Evolutionary conservation across 169 alveolate genomes (phyloP), one percentile per base, ranked within the genome.

Genomic region (Theileria annulata): DNA sequence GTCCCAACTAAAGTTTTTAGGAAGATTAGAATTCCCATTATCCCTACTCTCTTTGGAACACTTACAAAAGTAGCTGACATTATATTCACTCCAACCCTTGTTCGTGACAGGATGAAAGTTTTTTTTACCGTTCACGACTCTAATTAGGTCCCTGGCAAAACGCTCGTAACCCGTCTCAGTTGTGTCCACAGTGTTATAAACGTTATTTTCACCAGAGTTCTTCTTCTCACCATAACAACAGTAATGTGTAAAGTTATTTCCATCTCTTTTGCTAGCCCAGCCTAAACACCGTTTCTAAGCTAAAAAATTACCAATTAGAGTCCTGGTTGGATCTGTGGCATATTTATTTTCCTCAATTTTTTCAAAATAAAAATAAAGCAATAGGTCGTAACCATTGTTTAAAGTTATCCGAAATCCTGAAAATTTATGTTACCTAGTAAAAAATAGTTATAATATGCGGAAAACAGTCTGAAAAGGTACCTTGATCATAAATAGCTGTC

Each of bases 401-500:
- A 82, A 35, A n/a, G 35, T 19, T 2, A 82, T 64, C 31, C 69
- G 68, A 28, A 75, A 82, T 12, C 89, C 89, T 82, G 66, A 10
- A 21, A 25, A 17, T 10, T 48, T 27, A n/a, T 48, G 1, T 42
- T 42, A 42, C 0, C 3, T 8, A 1, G 19, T 42, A 12, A 8
- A 42, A 42, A 42, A 42, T 42, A 74, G 21, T 10, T 5, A 42
- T 0, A 67, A 62, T 17, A 31, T 60, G 77, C 0, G 3, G 15
- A 42, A 47, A 54, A 23, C 25, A 76, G 35, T 3, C 19, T 42
- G 51, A 2, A 42, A 51, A 56, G 79, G 9, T 56, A 82, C 89
- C 89, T 68, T 82, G 89, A 33, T 82, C 89, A 33, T 76, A 62
- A 6, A 82, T 70, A 5, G 84, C 48, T 15, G 89, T 82, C 89